Evolutionary conservation across 768 basidiomycete genomes (phyloP).

Genomic region (Boletus rex-veris): DNA sequence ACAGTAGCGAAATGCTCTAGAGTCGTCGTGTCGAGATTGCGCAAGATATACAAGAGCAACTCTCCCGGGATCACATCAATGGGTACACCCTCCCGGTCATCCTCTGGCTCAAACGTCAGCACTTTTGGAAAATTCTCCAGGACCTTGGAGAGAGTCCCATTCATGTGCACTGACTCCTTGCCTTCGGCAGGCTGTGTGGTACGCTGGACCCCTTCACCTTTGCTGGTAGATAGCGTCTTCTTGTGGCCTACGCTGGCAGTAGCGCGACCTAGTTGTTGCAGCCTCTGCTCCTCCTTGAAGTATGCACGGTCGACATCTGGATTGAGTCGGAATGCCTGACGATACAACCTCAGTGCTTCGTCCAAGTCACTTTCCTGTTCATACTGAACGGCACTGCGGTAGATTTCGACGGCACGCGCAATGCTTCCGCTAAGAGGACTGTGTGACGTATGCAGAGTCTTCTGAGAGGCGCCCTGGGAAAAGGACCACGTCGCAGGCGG

Average conservation of each 20-base stretch:
- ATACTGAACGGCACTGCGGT: conserved; percentile 63
- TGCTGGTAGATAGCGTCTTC: conserved; percentile 80
- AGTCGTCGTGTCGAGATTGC: conserved; percentile 57
- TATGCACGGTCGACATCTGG: conserved; percentile 73
- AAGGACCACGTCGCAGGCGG: conserved; percentile 10
- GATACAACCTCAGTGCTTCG: conserved; percentile 71
- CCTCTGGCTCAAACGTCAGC: conserved; percentile 63
- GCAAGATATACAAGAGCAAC: conserved; percentile 64
- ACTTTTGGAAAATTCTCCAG: conserved; percentile 46
- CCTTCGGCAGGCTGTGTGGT: conserved; percentile 60
- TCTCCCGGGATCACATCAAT: conserved; percentile 72
- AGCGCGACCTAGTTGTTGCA: conserved; percentile 11
- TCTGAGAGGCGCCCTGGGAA: conserved; percentile 9
- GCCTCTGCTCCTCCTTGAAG: conserved; percentile 48
- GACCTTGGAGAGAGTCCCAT: conserved; percentile 46
- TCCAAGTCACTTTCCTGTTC: conserved; percentile 77
- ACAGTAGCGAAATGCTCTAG: conserved; percentile 78
- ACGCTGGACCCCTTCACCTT: conserved; percentile 51
- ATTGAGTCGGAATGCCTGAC: conserved; percentile 75
- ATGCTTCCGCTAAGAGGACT: conserved; percentile 35
- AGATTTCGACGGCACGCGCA: conserved; percentile 57
- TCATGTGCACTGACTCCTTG: conserved; percentile 16
- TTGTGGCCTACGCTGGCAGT: conserved; percentile 50
- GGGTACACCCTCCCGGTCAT: conserved; percentile 55
- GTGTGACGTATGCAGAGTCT: conserved; percentile 20